phyloP scores from a whole-genome alignment of 2,329 filamentous ascomycete genomes.

The Amphichorda felina region DNA sequence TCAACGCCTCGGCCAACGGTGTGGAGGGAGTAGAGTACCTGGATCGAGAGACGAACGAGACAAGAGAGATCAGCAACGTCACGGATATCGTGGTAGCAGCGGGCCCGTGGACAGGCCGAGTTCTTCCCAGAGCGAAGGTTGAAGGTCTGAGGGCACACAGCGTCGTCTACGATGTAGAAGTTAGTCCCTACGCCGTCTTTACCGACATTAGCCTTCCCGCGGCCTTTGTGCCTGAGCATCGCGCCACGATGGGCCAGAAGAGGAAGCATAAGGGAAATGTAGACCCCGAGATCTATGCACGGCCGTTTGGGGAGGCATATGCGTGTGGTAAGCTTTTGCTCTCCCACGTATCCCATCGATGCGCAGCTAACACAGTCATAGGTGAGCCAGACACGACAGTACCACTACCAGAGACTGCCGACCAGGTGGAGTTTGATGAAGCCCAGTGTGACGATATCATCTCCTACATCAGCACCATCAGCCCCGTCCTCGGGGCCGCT shows the following conservation, averaged over 20 bases:
- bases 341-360: neutral
- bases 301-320: conserved; percentile 82
- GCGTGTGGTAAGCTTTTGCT: conserved; percentile 55
- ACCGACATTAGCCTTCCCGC: conserved; percentile 69
- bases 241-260: conserved; percentile 32
- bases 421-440: conserved; percentile 65
- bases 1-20: conserved; percentile 40
- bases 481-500: conserved; percentile 53
- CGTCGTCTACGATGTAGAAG: conserved; percentile 50
- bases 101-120: conserved; percentile 49
- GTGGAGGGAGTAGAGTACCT: conserved; percentile 52
- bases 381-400: conserved; percentile 67
- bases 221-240: conserved; percentile 45
- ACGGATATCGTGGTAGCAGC: conserved; percentile 45
- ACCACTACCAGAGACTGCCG: conserved; percentile 64
- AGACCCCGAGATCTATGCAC: conserved; percentile 86
- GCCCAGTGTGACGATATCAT: conserved; percentile 74
- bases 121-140: conserved; percentile 46
- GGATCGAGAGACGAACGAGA: conserved; percentile 29
- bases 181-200: conserved; percentile 70
- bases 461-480: conserved; percentile 60
- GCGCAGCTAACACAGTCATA: no score
- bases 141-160: conserved; percentile 51
- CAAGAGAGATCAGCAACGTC: conserved; percentile 25
- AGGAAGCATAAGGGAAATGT: conserved; percentile 49